A percentile compares a stretch with the other conserved stretches of the same genome.
Conservation (phyloP, 371 early-diverging fungal genomes). For the Mucor piriformis region DNA sequence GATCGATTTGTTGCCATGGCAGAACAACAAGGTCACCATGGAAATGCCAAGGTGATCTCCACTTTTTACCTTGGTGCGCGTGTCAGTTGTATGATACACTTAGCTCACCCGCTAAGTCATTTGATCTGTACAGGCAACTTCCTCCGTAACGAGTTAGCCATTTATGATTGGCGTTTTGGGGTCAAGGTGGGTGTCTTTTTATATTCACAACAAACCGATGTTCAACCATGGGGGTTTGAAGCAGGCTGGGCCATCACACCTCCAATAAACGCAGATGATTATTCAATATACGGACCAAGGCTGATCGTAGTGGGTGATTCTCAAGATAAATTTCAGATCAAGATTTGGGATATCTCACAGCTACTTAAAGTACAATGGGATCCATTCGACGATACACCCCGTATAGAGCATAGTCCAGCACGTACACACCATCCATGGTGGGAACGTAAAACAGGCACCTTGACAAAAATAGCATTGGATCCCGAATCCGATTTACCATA, state of each 20-base stretch:
- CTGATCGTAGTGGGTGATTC: conserved; percentile 24
- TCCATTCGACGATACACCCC: conserved; percentile 2
- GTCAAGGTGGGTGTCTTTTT: conserved; percentile 3
- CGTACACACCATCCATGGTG: conserved; percentile 7
- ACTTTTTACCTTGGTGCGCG: too few relatives aligned
- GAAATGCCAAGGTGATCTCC: neutral
- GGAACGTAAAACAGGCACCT: neutral
- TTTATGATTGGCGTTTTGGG: conserved; percentile 50
- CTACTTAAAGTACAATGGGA: conserved; percentile 19
- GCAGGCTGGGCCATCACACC: conserved; percentile 18
- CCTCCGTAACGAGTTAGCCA: conserved; percentile 28
- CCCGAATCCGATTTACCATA: neutral
- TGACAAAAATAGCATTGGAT: neutral
- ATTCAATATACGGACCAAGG: conserved; percentile 9
- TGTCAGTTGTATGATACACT: neutral
- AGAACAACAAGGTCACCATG: neutral
- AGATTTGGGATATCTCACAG: conserved; percentile 26
- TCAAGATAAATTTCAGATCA: conserved; percentile 20
- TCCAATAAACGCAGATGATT: neutral
- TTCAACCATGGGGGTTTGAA: conserved; percentile 27
- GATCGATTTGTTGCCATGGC: neutral
- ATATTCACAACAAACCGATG: too few relatives aligned
- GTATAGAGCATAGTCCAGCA: neutral
- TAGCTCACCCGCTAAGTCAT: conserved; percentile 37
- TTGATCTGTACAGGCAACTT: conserved; percentile 41